Percentiles rank a stretch among this genome's conserved stretches.
phyloP scores from a whole-genome alignment of 2,329 filamentous ascomycete species.

The Curvularia spicifera region DNA sequence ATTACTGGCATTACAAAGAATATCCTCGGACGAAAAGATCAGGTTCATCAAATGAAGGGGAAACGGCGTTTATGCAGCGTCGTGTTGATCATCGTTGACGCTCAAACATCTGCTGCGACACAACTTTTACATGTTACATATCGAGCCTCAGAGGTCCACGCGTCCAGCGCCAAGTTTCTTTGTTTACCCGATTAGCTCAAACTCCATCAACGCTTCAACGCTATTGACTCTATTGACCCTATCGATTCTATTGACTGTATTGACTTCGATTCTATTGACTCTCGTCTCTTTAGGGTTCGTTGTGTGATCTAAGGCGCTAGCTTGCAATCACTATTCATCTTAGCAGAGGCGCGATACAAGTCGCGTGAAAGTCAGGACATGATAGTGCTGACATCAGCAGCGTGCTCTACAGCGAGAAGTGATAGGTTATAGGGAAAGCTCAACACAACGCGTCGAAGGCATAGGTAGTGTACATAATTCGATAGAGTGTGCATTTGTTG shows the following conservation, averaged over 20 bases:
- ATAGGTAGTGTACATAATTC: not conserved
- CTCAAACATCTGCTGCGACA: slow-evolving; percentile 36
- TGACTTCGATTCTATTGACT: too few relatives aligned
- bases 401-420: not conserved
- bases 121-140: slow-evolving; percentile 30
- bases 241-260: too few relatives aligned
- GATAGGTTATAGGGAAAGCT: not conserved
- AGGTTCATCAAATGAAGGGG: not conserved
- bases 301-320: too few relatives aligned
- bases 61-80: slow-evolving; percentile 8
- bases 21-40: not conserved
- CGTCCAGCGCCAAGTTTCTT: not conserved
- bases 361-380: not conserved
- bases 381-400: not conserved
- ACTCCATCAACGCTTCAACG: too few relatives aligned
- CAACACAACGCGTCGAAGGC: not conserved
- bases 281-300: too few relatives aligned
- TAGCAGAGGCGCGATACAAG: not conserved
- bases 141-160: not conserved
- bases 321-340: not conserved
- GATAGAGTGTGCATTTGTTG: too few relatives aligned
- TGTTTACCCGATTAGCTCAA: not conserved
- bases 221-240: too few relatives aligned
- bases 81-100: slow-evolving; percentile 1
- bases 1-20: slow-evolving; percentile 14